Evolutionary conservation across 192 early-diverging fungal species (phyloP).

Genomic region (Backusella luteola): DNA sequence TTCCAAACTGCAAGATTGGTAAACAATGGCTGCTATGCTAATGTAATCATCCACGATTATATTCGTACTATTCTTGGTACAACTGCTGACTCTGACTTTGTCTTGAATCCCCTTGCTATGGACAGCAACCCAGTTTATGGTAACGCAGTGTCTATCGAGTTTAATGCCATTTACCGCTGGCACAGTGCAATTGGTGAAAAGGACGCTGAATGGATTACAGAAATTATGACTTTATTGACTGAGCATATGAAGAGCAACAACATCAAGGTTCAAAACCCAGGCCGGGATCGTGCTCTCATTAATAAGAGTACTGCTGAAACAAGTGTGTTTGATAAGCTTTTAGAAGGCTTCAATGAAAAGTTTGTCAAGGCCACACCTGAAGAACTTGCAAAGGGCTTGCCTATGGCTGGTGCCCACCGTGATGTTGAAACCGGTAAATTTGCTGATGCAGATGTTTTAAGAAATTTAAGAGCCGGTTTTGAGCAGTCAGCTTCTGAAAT

Average conservation of each 20-base stretch:
- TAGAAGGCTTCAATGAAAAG: slow-evolving; percentile 17
- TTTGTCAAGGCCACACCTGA: slow-evolving; percentile 26
- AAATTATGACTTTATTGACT: slow-evolving; percentile 23
- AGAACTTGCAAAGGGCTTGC: slow-evolving; percentile 22
- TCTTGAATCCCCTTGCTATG: slow-evolving; percentile 29
- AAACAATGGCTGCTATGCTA: slow-evolving; percentile 45
- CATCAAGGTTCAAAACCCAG: not conserved
- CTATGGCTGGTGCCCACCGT: slow-evolving; percentile 38
- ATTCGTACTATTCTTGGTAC: slow-evolving; percentile 46
- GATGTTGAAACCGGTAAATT: slow-evolving; percentile 19
- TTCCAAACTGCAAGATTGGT: slow-evolving; percentile 53
- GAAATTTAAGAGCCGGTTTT: slow-evolving; percentile 12
- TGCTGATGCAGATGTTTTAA: slow-evolving; percentile 9
- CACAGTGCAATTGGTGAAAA: slow-evolving; percentile 43
- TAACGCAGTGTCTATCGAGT: slow-evolving; percentile 45
- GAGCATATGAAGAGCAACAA: not conserved
- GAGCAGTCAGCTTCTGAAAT: slow-evolving; percentile 24
- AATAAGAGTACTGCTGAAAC: not conserved
- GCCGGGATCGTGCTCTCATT: not conserved
- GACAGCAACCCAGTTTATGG: slow-evolving; percentile 20
- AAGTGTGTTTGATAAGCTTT: slow-evolving; percentile 11
- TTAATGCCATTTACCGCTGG: slow-evolving; percentile 46
- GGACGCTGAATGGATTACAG: slow-evolving; percentile 33
- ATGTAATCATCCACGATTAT: slow-evolving; percentile 45
- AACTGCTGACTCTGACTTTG: slow-evolving; percentile 27